phyloP scores from a whole-genome alignment of 768 basidiomycete species.

The Pleurotus eryngii region DNA sequence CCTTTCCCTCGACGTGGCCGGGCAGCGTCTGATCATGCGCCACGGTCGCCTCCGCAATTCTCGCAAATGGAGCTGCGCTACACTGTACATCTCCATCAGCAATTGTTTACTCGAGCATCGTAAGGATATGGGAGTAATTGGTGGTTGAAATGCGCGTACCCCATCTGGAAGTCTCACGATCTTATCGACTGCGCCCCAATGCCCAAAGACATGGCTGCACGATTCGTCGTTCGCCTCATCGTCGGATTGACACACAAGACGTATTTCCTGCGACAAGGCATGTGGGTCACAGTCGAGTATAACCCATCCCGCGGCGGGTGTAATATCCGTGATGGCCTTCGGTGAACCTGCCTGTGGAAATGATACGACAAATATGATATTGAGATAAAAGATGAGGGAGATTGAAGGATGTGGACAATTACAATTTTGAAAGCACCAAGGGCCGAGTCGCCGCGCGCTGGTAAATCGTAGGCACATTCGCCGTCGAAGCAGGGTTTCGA shows the following conservation, averaged over 20 bases:
- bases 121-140: too few relatives aligned
- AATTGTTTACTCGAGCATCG: neutral
- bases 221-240: neutral
- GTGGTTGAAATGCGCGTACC: neutral
- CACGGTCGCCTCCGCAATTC: slow-evolving; percentile 30
- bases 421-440: too few relatives aligned
- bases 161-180: neutral
- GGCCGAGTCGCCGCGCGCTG: too few relatives aligned
- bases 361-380: neutral
- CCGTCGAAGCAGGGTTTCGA: too few relatives aligned
- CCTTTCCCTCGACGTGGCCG: slow-evolving; percentile 12
- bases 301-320: neutral
- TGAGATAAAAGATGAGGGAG: too few relatives aligned
- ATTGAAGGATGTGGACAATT: too few relatives aligned
- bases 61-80: slow-evolving; percentile 17
- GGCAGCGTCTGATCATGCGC: slow-evolving; percentile 35
- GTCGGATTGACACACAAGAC: neutral
- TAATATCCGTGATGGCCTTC: neutral
- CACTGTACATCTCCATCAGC: slow-evolving; percentile 2
- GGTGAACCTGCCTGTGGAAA: neutral
- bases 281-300: neutral
- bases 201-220: neutral
- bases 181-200: neutral
- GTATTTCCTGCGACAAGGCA: neutral
- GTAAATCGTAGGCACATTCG: too few relatives aligned